Percentiles rank a stretch among this genome's conserved stretches.
Conservation (phyloP, 257 asterid genomes). For the Jaltomata sinuosa region DNA sequence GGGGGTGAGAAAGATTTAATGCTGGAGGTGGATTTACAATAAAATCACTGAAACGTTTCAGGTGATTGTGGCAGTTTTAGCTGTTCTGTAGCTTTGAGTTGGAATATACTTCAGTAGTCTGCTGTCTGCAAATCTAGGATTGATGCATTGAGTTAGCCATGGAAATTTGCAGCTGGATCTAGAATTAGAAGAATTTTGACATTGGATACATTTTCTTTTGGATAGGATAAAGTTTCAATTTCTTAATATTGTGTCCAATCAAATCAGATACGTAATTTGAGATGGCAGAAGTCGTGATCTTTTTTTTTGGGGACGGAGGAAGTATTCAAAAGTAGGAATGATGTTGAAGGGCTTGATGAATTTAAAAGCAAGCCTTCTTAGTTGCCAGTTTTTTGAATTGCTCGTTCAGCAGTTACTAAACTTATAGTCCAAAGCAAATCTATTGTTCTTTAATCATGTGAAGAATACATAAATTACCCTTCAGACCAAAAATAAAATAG, state of each 20-base stretch:
- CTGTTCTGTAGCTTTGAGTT: background rate
- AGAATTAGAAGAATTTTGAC: background rate
- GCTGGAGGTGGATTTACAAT: background rate
- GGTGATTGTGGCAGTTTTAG: background rate
- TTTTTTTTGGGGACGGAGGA: background rate
- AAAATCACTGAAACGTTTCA: background rate
- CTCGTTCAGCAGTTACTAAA: background rate
- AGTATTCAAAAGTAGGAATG: background rate
- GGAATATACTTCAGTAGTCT: background rate
- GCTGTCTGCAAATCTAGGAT: background rate
- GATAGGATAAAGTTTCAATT: background rate
- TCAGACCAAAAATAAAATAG: background rate
- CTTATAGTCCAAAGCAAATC: background rate
- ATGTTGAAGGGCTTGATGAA: background rate
- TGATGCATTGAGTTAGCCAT: background rate
- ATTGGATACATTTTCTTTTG: background rate
- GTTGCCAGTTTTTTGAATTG: background rate
- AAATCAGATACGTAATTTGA: background rate
- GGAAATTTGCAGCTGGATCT: background rate
- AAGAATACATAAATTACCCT: background rate
- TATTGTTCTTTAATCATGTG: background rate
- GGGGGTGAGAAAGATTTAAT: background rate
- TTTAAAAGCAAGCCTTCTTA: background rate
- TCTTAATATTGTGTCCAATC: background rate
- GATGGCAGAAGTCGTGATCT: background rate